phyloP scores from a whole-genome alignment of 345 rosid species.

The Arabis alpina region DNA sequence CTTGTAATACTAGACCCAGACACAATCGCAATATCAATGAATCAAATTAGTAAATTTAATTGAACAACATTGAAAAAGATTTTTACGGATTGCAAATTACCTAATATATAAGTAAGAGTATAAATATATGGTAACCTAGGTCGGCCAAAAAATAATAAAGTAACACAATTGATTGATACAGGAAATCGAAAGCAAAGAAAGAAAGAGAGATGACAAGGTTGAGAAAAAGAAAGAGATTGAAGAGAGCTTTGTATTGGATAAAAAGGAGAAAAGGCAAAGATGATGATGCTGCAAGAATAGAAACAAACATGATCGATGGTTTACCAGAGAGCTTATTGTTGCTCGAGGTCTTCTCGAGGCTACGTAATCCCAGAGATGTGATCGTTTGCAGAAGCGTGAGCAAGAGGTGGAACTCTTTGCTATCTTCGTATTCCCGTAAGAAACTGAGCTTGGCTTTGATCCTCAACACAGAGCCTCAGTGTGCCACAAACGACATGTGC shows the following conservation, averaged over 20 bases:
- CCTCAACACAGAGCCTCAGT: background rate
- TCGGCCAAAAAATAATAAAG: too few relatives aligned
- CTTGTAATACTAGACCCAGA: too few relatives aligned
- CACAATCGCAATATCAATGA: too few relatives aligned
- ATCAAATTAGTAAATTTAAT: too few relatives aligned
- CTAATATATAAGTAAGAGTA: too few relatives aligned
- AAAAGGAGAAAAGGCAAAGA: background rate
- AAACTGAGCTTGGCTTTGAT: background rate
- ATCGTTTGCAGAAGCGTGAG: slow-evolving; percentile 24
- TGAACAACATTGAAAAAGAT: too few relatives aligned
- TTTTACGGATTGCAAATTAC: too few relatives aligned
- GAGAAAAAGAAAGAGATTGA: background rate
- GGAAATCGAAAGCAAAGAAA: too few relatives aligned
- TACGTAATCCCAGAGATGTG: slow-evolving; percentile 1
- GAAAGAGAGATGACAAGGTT: slow-evolving; percentile 11
- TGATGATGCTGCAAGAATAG: background rate
- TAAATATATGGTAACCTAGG: too few relatives aligned
- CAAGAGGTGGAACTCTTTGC: slow-evolving; percentile 12
- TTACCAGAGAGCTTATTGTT: slow-evolving; percentile 11
- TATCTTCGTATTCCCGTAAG: background rate
- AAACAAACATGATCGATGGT: slow-evolving; percentile 1
- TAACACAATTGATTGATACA: too few relatives aligned
- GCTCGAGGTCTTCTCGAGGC: background rate
- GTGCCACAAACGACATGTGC: background rate
- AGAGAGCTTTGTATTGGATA: background rate